A percentile compares a stretch with the other conserved stretches of the same genome.
These are phyloP conservation scores for Kluyveromyces marxianus DNA, from an alignment of 1,139 yeast genomes.

Conservation along the genomic window DNA sequence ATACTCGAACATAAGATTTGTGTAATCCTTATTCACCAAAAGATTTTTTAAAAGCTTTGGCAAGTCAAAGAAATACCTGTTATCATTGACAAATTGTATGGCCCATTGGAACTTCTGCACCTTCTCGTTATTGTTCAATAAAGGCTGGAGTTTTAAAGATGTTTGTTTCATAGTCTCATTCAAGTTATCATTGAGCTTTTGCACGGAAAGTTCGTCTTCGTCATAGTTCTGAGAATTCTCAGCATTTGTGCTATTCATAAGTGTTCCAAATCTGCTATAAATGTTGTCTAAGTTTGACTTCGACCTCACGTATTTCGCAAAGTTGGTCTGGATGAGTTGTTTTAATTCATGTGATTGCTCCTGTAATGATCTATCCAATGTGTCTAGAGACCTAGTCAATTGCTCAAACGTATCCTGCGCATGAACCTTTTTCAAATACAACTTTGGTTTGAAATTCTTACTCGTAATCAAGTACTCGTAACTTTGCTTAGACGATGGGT, in stretches of 20 bases:
- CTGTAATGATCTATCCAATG: conserved; percentile 54
- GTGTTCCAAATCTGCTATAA: conserved; percentile 40
- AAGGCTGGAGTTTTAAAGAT: conserved; percentile 66
- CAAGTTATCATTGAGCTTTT: conserved; percentile 41
- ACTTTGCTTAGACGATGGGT: conserved; percentile 33
- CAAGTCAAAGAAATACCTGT: conserved; percentile 61
- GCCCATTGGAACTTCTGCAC: conserved; percentile 55
- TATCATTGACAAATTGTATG: conserved; percentile 52
- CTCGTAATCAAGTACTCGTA: conserved; percentile 61
- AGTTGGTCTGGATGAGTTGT: conserved; percentile 64
- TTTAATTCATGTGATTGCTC: conserved; percentile 62
- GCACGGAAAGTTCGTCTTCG: conserved; percentile 23
- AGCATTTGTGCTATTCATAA: conserved; percentile 27
- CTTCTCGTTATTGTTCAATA: conserved; percentile 54
- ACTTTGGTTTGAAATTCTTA: conserved; percentile 62
- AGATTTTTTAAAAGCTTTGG: conserved; percentile 54
- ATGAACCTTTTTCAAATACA: conserved; percentile 65
- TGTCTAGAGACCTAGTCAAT: conserved; percentile 47
- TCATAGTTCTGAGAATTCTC: conserved; percentile 1
- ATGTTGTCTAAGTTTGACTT: conserved; percentile 61
- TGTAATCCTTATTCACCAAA: conserved; percentile 58
- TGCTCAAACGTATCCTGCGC: conserved; percentile 60
- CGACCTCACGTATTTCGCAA: conserved; percentile 64
- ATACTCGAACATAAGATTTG: conserved; percentile 63
- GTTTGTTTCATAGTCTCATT: conserved; percentile 48